Evolutionary conservation across 2,329 filamentous ascomycete genomes (phyloP).

Genomic region (Fusarium robinianum): DNA sequence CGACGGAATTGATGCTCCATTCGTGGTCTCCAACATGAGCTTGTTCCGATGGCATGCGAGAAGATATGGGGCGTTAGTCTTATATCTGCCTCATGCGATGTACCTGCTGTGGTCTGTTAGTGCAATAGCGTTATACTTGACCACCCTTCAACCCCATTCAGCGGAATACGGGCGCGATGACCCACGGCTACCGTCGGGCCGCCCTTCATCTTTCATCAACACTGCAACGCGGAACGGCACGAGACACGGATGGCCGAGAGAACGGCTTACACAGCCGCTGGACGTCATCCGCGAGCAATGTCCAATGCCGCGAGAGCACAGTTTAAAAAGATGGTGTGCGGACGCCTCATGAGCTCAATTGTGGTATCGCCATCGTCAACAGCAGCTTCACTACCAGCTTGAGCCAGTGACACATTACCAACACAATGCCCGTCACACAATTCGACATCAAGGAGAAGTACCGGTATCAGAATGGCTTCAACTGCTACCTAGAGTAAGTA

Average conservation of each 20-base stretch:
- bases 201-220: constrained; percentile 16
- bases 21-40: too few relatives aligned
- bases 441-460: constrained; percentile 63
- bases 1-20: too few relatives aligned
- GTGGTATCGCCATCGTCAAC: constrained; percentile 8
- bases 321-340: constrained; percentile 31
- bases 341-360: constrained; percentile 7
- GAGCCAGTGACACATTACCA: background rate
- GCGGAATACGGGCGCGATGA: constrained; percentile 32
- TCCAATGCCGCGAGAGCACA: constrained; percentile 17
- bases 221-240: constrained; percentile 33
- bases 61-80: background rate
- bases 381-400: background rate
- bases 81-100: background rate
- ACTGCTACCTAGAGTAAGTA: constrained; percentile 73
- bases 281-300: constrained; percentile 31
- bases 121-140: constrained; percentile 7
- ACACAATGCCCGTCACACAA: constrained; percentile 54
- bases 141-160: constrained; percentile 1
- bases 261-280: constrained; percentile 29
- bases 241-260: too few relatives aligned
- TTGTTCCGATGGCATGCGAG: constrained; percentile 16
- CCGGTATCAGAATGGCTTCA: constrained; percentile 78
- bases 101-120: constrained; percentile 4
- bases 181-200: constrained; percentile 39